Evolutionary conservation across 495 filamentous ascomycete genomes (phyloP), one percentile per base, ranked within the genome.

Genomic region (Friedmanniomyces endolithicus): DNA sequence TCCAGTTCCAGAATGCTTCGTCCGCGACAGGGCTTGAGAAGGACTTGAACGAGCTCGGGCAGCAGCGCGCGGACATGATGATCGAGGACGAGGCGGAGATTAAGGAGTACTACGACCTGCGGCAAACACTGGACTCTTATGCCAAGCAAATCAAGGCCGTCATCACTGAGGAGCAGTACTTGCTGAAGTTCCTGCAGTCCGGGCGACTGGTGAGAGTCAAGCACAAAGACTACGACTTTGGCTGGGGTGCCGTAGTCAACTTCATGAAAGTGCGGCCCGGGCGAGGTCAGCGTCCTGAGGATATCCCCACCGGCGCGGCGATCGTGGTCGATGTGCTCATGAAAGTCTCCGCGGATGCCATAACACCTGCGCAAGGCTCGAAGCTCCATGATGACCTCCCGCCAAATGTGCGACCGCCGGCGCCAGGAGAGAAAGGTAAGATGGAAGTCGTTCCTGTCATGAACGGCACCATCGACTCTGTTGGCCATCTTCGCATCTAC

Each of bases 1-100:
- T 85, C 68, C 94, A 98, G 68, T 98, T 98, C 70, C 92, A 98
- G 67, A 95, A 92, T 61, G 86, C 87, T 9, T 85, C 88, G 2
- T 85, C 83, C 60, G 85, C 95, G 45, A 83, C 85, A 27, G 75
- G 75, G 35, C 72, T 97, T 27, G 92, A 97, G 66, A 81, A 82
- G 60, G 84, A 95, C 58, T 72, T 95, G 41, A 73, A 75, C 37
- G 78, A 82, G 35, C 68, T 94, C 27, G 87, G 95, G 65, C 75
- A 77, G 39, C 78, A 88, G 67, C 77, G 77, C 58, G 78, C 82
- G 37, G 75, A 75, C 33, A 80, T 89, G 73, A 71, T 77, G 29
- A 94, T 98, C 54, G 67, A 81, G 0, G 88, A 98, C 65, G 92
- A 98, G 67, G 74, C 74, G 12, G 88, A 82, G 4, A 82, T 98